phyloP scores from a whole-genome alignment of 352 stramenopile genomes.

The Globisporangium echinulatum region DNA sequence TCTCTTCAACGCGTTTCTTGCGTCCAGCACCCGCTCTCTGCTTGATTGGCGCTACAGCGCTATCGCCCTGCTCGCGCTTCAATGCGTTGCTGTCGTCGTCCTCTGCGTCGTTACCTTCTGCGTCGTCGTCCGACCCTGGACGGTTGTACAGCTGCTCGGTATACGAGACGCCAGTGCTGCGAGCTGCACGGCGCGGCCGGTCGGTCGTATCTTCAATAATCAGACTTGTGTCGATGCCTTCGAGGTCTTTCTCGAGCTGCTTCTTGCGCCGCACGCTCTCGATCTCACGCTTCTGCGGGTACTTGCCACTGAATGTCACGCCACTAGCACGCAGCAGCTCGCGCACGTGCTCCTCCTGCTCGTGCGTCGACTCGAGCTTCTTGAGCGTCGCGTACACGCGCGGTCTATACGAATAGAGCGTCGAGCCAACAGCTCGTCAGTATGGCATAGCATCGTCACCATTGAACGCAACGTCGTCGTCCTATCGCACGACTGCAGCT shows the following conservation, averaged over 20 bases:
- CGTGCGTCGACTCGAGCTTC: constrained; percentile 24
- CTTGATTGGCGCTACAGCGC: background rate
- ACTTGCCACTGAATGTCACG: constrained; percentile 48
- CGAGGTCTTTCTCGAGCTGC: constrained; percentile 61
- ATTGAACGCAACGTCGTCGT: no score
- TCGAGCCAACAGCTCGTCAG: background rate
- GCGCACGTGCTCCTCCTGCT: constrained; percentile 53
- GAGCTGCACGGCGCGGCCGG: constrained; percentile 4
- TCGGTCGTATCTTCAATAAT: constrained; percentile 45
- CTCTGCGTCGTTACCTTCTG: constrained; percentile 21
- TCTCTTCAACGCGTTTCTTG: constrained; percentile 8
- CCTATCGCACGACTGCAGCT: no score
- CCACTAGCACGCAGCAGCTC: constrained; percentile 37
- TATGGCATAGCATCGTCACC: no score
- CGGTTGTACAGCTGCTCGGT: constrained; percentile 4
- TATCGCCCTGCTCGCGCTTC: constrained; percentile 1
- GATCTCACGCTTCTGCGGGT: constrained; percentile 64
- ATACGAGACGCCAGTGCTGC: constrained; percentile 4
- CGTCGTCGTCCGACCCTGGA: constrained; percentile 24
- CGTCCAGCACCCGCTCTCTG: background rate
- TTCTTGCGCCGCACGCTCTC: constrained; percentile 61
- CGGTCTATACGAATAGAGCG: constrained; percentile 25
- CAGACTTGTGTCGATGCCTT: constrained; percentile 76
- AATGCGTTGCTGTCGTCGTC: constrained; percentile 8
- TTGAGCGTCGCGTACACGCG: constrained; percentile 58